These are phyloP conservation scores for Paecilomyces dactylethromorphus DNA, from an alignment of 2,329 filamentous ascomycete species.

Conservation along the genomic window DNA sequence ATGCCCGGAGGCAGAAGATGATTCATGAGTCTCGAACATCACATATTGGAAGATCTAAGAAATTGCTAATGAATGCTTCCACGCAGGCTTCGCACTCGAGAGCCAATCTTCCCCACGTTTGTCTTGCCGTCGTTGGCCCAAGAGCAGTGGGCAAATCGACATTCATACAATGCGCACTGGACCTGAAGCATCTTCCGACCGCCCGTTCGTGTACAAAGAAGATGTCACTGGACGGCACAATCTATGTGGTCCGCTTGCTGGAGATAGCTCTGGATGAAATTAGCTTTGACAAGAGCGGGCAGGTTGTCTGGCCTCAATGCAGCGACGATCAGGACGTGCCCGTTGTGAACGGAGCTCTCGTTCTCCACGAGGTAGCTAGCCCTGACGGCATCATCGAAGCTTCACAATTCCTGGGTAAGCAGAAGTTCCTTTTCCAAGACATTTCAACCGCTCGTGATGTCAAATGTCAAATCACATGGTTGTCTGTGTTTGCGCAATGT, in stretches of 20 bases:
- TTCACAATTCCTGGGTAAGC: slow-evolving; percentile 72
- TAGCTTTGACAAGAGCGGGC: slow-evolving; percentile 42
- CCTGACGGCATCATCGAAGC: slow-evolving; percentile 67
- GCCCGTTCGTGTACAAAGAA: slow-evolving; percentile 43
- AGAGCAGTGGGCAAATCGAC: slow-evolving; percentile 52
- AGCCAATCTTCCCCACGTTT: slow-evolving; percentile 45
- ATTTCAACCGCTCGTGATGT: slow-evolving; percentile 6
- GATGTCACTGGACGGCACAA: slow-evolving; percentile 50
- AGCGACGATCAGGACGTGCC: slow-evolving; percentile 63
- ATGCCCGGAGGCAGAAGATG: slow-evolving; percentile 6
- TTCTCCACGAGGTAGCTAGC: slow-evolving; percentile 83
- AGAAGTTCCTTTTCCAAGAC: slow-evolving; percentile 2
- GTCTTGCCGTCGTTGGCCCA: slow-evolving; percentile 52
- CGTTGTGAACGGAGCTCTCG: slow-evolving; percentile 72
- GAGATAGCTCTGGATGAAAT: slow-evolving; percentile 51
- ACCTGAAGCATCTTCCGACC: slow-evolving; percentile 41
- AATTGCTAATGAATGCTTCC: slow-evolving; percentile 3
- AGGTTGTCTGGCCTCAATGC: slow-evolving; percentile 45
- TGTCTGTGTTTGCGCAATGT: neutral
- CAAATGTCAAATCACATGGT: neutral
- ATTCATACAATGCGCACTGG: slow-evolving; percentile 52
- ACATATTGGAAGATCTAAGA: neutral
- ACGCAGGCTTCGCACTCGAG: slow-evolving; percentile 16
- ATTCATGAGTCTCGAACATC: neutral
- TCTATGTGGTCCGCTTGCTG: slow-evolving; percentile 52